A percentile compares a stretch with the other conserved stretches of the same genome.
These are phyloP conservation scores for Cladophialophora immunda DNA, from an alignment of 2,329 filamentous ascomycete species.

Conservation along the genomic window DNA sequence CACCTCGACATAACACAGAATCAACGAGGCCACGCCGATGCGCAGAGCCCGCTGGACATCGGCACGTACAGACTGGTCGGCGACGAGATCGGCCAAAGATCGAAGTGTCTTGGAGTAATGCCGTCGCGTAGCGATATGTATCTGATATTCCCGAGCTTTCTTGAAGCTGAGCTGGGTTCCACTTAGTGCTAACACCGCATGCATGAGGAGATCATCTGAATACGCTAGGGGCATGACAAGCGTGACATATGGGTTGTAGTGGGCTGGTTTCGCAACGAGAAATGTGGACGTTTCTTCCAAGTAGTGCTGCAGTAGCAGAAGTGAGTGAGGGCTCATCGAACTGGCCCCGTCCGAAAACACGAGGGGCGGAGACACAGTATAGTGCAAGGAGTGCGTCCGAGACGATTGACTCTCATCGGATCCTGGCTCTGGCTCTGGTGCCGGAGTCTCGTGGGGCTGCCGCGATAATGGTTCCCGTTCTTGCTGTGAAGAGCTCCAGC, in stretches of 20 bases:
- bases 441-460: too few species aligned
- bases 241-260: constrained; percentile 25
- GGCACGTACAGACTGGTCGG: not conserved
- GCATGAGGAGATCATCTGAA: constrained; percentile 29
- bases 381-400: too few species aligned
- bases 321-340: too few species aligned
- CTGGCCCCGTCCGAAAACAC: too few species aligned
- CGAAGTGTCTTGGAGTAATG: constrained; percentile 46
- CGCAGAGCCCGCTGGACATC: not conserved
- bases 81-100: not conserved
- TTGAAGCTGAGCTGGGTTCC: constrained; percentile 21
- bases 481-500: too few species aligned
- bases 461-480: too few species aligned
- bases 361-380: too few species aligned
- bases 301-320: constrained; percentile 24
- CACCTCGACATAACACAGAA: not conserved
- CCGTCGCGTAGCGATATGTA: constrained; percentile 2
- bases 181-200: constrained; percentile 27
- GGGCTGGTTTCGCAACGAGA: not conserved
- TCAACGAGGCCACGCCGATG: not conserved
- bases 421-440: too few species aligned
- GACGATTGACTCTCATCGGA: too few species aligned
- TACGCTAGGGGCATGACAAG: constrained; percentile 24
- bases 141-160: not conserved
- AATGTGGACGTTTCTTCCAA: constrained; percentile 12